These are phyloP conservation scores for Carex myosuroides DNA, from an alignment of 176 grass and related monocot genomes.

Conservation along the genomic window DNA sequence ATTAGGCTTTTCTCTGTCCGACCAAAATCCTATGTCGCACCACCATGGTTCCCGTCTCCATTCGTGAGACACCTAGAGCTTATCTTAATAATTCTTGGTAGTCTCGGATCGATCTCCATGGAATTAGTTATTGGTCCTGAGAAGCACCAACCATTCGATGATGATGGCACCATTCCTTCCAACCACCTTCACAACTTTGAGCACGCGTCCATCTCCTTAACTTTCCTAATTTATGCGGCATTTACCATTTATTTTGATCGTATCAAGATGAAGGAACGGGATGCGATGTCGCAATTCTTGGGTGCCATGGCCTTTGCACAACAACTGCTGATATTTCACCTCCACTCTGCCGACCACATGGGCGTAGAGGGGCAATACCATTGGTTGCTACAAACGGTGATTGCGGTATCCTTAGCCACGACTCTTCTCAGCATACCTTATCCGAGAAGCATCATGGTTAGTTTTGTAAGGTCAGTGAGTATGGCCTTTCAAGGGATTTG, in stretches of 20 bases:
- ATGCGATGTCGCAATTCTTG: conserved; percentile 42
- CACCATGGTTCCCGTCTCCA: conserved; percentile 60
- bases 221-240: conserved; percentile 57
- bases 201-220: conserved; percentile 90
- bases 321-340: conserved; percentile 79
- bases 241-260: conserved; percentile 63
- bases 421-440: conserved; percentile 48
- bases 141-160: conserved; percentile 77
- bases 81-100: conserved; percentile 46
- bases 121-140: conserved; percentile 79
- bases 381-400: conserved; percentile 61
- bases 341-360: conserved; percentile 83
- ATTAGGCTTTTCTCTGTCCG: conserved; percentile 47
- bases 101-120: conserved; percentile 59
- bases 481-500: conserved; percentile 78
- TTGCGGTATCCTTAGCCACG: conserved; percentile 57
- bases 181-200: conserved; percentile 96
- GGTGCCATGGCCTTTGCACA: conserved; percentile 57
- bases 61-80: conserved; percentile 53
- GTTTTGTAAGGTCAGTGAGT: conserved; percentile 60
- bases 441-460: conserved; percentile 48
- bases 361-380: conserved; percentile 90
- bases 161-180: conserved; percentile 73
- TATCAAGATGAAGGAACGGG: conserved; percentile 31
- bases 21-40: conserved; percentile 54